A percentile compares a stretch with the other conserved stretches of the same genome.
These are phyloP conservation scores for Metschnikowia continentalis DNA, from an alignment of 805 yeast species.

Conservation along the genomic window DNA sequence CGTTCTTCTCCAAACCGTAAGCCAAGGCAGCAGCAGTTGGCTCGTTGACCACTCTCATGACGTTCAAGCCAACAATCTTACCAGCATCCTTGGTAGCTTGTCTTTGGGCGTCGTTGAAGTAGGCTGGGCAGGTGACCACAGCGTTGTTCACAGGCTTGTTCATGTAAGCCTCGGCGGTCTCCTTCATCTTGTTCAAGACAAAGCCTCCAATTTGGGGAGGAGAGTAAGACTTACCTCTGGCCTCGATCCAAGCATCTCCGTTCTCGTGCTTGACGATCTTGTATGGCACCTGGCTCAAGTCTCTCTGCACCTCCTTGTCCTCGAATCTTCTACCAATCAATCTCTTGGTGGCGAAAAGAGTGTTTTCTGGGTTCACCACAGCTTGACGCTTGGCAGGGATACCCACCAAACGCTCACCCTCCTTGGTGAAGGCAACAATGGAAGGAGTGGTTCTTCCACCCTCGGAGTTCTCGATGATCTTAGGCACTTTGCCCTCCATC, in stretches of 20 bases:
- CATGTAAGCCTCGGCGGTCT: slow-evolving; percentile 89
- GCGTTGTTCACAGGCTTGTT: slow-evolving; percentile 88
- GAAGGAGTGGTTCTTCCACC: slow-evolving; percentile 79
- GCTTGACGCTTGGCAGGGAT: slow-evolving; percentile 96
- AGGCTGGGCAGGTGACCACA: slow-evolving; percentile 87
- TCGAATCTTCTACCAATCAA: slow-evolving; percentile 89
- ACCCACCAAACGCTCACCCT: slow-evolving; percentile 81
- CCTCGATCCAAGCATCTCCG: slow-evolving; percentile 96
- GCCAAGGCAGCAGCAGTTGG: slow-evolving; percentile 95
- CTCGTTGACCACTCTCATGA: slow-evolving; percentile 84
- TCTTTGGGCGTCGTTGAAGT: slow-evolving; percentile 87
- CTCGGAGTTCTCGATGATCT: slow-evolving; percentile 71
- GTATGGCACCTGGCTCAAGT: slow-evolving; percentile 83
- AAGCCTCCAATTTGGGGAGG: slow-evolving; percentile 96
- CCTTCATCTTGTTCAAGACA: slow-evolving; percentile 93
- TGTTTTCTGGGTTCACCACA: slow-evolving; percentile 89
- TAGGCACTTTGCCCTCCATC: slow-evolving; percentile 74
- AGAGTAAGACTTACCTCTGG: slow-evolving; percentile 81
- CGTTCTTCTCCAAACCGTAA: slow-evolving; percentile 87
- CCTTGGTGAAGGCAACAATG: slow-evolving; percentile 89
- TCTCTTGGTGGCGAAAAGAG: slow-evolving; percentile 92
- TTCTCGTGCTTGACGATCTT: slow-evolving; percentile 83
- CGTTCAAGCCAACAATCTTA: slow-evolving; percentile 92
- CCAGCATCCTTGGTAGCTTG: slow-evolving; percentile 97
- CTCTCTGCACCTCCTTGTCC: slow-evolving; percentile 88